Evolutionary conservation across 768 basidiomycete genomes (phyloP), one percentile per base, ranked within the genome.

Genomic region (Neoboletus brunneissimus): DNA sequence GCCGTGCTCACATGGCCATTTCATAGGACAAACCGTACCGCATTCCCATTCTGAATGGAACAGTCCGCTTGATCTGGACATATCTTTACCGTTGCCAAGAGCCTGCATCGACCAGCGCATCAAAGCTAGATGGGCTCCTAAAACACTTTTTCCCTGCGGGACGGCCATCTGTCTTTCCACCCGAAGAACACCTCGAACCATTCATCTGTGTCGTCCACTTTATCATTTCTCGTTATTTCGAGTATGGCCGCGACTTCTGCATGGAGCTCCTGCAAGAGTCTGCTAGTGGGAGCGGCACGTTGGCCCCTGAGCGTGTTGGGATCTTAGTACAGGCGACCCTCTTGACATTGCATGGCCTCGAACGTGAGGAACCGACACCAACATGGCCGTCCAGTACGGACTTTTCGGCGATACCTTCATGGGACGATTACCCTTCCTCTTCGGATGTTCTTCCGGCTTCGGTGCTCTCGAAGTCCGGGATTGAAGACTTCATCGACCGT

Each of bases 61-160:
- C 90, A 54, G 68, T 93, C 59, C 85, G 95, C 10, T 72, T 97
- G 41, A 74, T 94, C 34, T 98, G 94, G 95, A 91, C 94, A 2
- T 98, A 97, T 70, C 77, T 97, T n/a, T 95, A 92, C 67, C 87
- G 95, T 16, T 95, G 93, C 66, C 86, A 88, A 60, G 95, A 98
- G 70, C 81, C 89, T 6, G 75, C 83, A 2, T 89, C 94, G 0
- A 87, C 89, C 3, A 86, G 85, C n/a, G 83, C 85, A n/a, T 74
- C 84, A 29, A 92, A 88, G 65, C 72, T 98, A 40, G 94, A 97
- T 58, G 74, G 72, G 0, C 65, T 95, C 38, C 66, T 91, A 48
- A 91, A 86, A 62, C 77, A 85, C 50, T 87, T 95, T 70, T 92
- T 94, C 67, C 92, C 94, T 6, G 66, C 83, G 5, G 85, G 85